Evolutionary conservation across 768 basidiomycete genomes (phyloP), one percentile per base, ranked within the genome.

Genomic region (Termitomyces bulborhizus): DNA sequence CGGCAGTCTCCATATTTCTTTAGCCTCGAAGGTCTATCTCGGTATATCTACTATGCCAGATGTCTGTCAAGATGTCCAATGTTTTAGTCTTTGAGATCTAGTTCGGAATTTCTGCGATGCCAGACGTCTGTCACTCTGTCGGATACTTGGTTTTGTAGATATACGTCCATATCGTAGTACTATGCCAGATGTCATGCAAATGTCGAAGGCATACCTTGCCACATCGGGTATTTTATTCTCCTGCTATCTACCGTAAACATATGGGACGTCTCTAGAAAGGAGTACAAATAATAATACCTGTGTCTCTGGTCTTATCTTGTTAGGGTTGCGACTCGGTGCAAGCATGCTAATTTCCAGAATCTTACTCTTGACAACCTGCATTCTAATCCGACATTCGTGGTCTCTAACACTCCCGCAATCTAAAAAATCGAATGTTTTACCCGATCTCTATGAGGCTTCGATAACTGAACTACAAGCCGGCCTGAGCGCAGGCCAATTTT

Each of bases 371-470:
- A 34, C 12, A 12, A 16, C 3, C 1, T 40, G 49, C 6, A n/a
- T 16, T 11, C 26, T 50, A 13, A 13, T 50, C 13, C 26, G 12
- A 13, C 49, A 36, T 40, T 39, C 27, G 26, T 40, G 37, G 26
- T 40, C 27, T 11, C 11, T 11, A 13, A 18, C 9, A 15, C 16
- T 40, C 3, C 37, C 49, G 0, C 26, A 29, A 37, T 11, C 27
- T 18, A 40, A 13, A 18, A 11, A 18, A n/a, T 3, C 37, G 13
- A 18, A 13, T 18, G 11, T 41, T 13, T 68, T 75, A n/a, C 83
- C 83, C 1, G 84, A 86, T 63, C 69, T 86, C 9, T 84, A 85
- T 60, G 82, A 86, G 61, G 81, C 81, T 0, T 77, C 81, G 0
- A 75, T 86, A 24, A 60, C 70, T 1, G 80, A 86, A 54, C 68